phyloP scores from a whole-genome alignment of 768 basidiomycete species.

The Rhizopogon vulgaris region DNA sequence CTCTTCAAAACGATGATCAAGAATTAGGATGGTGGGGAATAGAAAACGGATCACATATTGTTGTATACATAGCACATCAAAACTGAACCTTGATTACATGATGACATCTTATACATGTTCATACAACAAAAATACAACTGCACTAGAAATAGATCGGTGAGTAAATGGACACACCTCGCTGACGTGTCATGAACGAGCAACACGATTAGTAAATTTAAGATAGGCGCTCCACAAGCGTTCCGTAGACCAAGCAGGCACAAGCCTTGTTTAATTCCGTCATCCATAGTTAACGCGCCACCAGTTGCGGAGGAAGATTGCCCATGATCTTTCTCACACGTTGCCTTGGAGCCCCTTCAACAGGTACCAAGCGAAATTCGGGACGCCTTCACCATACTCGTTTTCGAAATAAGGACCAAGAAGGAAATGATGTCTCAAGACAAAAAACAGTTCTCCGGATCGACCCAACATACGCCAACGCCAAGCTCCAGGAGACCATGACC shows the following conservation, averaged over 20 bases:
- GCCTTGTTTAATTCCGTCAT: neutral
- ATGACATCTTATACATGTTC: neutral
- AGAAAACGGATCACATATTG: slow-evolving; percentile 42
- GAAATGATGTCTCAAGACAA: slow-evolving; percentile 30
- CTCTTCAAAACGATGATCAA: slow-evolving; percentile 45
- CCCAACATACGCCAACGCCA: slow-evolving; percentile 33
- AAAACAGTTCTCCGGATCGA: slow-evolving; percentile 31
- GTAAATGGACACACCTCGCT: neutral
- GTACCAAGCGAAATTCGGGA: slow-evolving; percentile 19
- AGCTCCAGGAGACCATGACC: slow-evolving; percentile 39
- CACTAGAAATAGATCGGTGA: neutral
- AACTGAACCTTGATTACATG: slow-evolving; percentile 2
- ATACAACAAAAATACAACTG: slow-evolving; percentile 4
- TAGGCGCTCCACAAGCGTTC: neutral
- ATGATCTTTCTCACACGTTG: neutral
- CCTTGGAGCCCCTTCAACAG: neutral
- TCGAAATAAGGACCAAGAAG: slow-evolving; percentile 29
- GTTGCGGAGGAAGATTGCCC: neutral
- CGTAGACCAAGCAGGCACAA: neutral
- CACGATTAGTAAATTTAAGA: neutral
- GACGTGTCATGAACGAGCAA: neutral
- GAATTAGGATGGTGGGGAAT: slow-evolving; percentile 70
- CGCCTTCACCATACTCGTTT: slow-evolving; percentile 24
- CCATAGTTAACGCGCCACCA: neutral
- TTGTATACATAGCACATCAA: slow-evolving; percentile 17